phyloP scores from a whole-genome alignment of 2,329 filamentous ascomycete species.

The Diaporthe citri region DNA sequence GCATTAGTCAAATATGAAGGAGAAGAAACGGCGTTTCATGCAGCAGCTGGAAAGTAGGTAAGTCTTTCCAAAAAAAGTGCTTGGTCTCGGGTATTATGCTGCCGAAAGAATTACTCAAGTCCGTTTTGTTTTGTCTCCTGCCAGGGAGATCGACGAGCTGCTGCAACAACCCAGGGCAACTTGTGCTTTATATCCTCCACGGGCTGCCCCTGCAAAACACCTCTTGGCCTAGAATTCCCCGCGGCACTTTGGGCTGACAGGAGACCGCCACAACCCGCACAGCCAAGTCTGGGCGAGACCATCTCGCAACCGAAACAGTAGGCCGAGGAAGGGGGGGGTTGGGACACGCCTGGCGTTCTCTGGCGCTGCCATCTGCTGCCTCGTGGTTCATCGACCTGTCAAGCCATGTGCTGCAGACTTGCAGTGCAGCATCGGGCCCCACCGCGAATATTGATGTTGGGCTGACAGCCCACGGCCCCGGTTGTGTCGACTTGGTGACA shows the following conservation, averaged over 20 bases:
- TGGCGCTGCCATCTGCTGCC: background rate
- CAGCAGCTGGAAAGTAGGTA: background rate
- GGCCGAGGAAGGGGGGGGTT: background rate
- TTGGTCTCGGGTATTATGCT: constrained; percentile 24
- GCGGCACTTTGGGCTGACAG: constrained; percentile 25
- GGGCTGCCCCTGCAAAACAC: constrained; percentile 25
- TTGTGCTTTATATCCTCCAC: constrained; percentile 25
- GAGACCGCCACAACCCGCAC: constrained; percentile 16
- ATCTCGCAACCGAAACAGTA: constrained; percentile 14
- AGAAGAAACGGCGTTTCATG: constrained; percentile 23
- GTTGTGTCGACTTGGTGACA: background rate
- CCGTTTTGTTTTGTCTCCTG: constrained; percentile 21
- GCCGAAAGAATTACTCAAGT: constrained; percentile 21
- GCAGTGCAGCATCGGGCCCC: constrained; percentile 12
- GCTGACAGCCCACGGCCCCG: constrained; percentile 15
- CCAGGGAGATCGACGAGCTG: constrained; percentile 23
- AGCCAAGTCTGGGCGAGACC: constrained; percentile 27
- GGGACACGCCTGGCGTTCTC: background rate
- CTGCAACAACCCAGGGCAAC: constrained; percentile 25
- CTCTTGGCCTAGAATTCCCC: constrained; percentile 20
- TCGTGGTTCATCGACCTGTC: background rate
- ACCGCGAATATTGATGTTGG: constrained; percentile 14
- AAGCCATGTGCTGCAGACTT: constrained; percentile 11
- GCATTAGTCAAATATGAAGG: constrained; percentile 17
- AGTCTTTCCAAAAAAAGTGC: background rate